These are phyloP conservation scores for Annona cherimola DNA, from an alignment of 164 flowering plant genomes.

Conservation along the genomic window DNA sequence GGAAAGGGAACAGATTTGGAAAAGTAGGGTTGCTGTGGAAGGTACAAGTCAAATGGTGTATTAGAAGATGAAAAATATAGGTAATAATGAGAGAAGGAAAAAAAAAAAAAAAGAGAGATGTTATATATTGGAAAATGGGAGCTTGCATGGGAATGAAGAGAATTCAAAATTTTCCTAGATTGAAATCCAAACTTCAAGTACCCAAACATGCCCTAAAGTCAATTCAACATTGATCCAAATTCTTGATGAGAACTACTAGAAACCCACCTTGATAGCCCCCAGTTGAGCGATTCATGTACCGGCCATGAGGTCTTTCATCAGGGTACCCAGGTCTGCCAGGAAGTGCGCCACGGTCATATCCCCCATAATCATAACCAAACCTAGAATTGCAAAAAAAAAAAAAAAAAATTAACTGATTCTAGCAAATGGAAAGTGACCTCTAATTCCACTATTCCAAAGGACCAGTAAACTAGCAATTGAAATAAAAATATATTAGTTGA, in stretches of 20 bases:
- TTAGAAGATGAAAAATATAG: not conserved
- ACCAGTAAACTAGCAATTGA: no score
- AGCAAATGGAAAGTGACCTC: no score
- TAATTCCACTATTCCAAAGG: no score
- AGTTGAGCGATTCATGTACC: conserved; percentile 49
- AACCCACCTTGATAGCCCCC: conserved; percentile 62
- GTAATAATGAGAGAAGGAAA: not conserved
- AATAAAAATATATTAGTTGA: no score
- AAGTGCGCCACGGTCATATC: conserved; percentile 64
- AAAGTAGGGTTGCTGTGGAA: no score
- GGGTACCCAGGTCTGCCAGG: conserved; percentile 68
- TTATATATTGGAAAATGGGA: not conserved
- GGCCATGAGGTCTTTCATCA: conserved; percentile 83
- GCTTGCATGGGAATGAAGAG: not conserved
- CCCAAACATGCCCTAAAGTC: not conserved
- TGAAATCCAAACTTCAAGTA: no score
- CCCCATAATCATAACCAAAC: conserved; percentile 78
- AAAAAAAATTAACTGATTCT: not conserved
- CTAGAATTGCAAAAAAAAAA: conserved; percentile 24
- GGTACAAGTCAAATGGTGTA: no score
- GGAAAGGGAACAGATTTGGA: no score
- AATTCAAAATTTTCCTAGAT: no score
- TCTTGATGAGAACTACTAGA: conserved; percentile 28
- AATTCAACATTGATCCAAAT: not conserved
- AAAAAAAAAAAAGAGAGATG: no score